Base-by-base conservation (phyloP, 2,329 filamentous ascomycete species). In the Aquanectria penicillioides region DNA sequence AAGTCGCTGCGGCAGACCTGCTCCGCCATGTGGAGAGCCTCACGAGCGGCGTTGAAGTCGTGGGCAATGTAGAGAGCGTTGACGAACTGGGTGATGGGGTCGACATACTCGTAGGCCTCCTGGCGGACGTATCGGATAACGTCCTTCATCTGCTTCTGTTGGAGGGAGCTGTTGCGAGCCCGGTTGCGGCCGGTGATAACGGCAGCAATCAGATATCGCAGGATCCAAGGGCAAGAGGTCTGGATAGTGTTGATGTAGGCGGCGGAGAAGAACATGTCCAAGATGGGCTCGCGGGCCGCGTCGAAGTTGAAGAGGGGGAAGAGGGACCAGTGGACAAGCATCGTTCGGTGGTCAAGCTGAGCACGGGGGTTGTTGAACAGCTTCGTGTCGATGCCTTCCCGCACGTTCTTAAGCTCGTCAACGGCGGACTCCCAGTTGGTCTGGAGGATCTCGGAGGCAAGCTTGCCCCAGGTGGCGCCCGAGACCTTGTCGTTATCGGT, bases 261-360 rank as follows among this genome's bases (percentile, higher is more conserved):
- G 65, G 94, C 91, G 65, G 91, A 96, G 87, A 99, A 98, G 86
- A 97, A 95, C 76, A 98, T 89, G 71, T 99, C 95, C 74, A 95
- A 92, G 71, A 99, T 86, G 69, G 88, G 87, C 75, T 99, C 95
- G 73, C 94, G 93, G 58, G 93, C 92, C 66, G 88, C 85, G 73
- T 98, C 94, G 81, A 92, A 90, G 88, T 99, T 98, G 87, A 98
- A 99, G 81, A 97, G 94, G 62, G 95, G 94, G 87, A 98, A 99
- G 62, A 99, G 89, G 40, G 92, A 89, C 94, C 95, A 99, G 90
- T 99, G 95, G 71, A 97, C 91, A 72, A 99, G 85, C 92, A 94
- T 97, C 58, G 94, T 96, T 75, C 95, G 92, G 85, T 97, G 94
- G 77, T 94, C 90, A 63, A 99, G 90, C 82, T 99, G 95, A 60